Base-by-base conservation (phyloP, 495 filamentous ascomycete genomes). In the Opeltia flavorubescens region DNA sequence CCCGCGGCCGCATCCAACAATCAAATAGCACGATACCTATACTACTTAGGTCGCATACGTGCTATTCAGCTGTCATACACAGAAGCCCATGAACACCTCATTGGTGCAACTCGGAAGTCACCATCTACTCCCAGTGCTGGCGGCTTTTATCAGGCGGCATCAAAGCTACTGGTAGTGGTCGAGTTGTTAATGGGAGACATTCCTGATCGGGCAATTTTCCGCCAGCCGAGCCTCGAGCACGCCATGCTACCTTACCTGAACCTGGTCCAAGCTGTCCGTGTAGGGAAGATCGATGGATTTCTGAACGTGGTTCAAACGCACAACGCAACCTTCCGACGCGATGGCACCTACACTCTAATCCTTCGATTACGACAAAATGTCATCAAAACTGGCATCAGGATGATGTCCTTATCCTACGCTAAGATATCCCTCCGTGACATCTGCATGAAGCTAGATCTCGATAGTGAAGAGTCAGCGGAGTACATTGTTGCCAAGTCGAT, bases 401-500 rank as follows among this genome's bases (percentile, higher is more conserved):
- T 95, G 86, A 95, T 98, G 80, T 95, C 89, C 25, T 70, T 98
- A 58, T 91, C 87, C 44, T 98, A 98, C 66, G 94, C 89, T 43
- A 81, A 88, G 48, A 98, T 98, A 59, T 94, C 88, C n/a, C 74
- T 98, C 38, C 79, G 91, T 44, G 91, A 98, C 59, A 98, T 98
- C 51, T 96, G 93, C 69, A 84, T 95, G 50, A 83, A 91, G 39
- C 72, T 98, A 44, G 82, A 86, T 34, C 67, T 98, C n/a, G 83
- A 86, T 46, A 87, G 80, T 52, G 91, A 98, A 61, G 88, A 98
- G 69, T 89, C 82, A 43, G 91, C 91, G 17, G 91, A 98, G 66
- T 98, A 98, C 64, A 96, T 98, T 62, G 93, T 96, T 26, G 91
- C 91, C 36, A 98, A 98, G 70, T 93, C 91, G 27, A 96, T 98